These are phyloP conservation scores for Camellia japonica DNA, from an alignment of 148 eudicot genomes.

Conservation along the genomic window DNA sequence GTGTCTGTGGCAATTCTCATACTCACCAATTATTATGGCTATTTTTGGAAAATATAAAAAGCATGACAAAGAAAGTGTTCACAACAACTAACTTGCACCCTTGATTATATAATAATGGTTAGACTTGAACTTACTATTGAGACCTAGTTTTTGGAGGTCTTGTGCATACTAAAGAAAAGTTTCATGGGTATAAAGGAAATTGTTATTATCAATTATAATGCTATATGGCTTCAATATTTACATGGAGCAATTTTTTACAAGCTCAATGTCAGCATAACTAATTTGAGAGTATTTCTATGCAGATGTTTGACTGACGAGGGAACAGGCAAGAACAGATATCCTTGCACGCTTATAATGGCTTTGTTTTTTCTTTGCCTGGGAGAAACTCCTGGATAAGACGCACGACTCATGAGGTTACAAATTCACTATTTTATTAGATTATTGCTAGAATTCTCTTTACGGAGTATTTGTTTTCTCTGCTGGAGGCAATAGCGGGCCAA, in stretches of 20 bases:
- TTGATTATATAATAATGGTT: too few species aligned
- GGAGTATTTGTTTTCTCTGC: conserved; percentile 5
- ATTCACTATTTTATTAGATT: conserved; percentile 3
- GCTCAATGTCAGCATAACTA: conserved; percentile 2
- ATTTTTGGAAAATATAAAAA: too few species aligned
- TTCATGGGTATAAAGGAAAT: too few species aligned
- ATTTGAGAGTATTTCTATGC: conserved; percentile 20
- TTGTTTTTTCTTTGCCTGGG: conserved; percentile 3
- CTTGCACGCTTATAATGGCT: conserved; percentile 4
- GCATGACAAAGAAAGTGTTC: too few species aligned
- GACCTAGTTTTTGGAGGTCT: too few species aligned
- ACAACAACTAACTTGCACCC: too few species aligned
- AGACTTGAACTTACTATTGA: too few species aligned
- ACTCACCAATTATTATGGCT: too few species aligned
- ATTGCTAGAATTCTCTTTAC: background rate
- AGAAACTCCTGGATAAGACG: conserved; percentile 16
- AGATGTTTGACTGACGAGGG: conserved; percentile 41
- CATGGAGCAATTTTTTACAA: background rate
- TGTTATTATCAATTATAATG: too few species aligned
- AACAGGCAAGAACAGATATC: conserved; percentile 8
- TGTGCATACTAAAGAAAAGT: too few species aligned
- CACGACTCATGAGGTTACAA: background rate
- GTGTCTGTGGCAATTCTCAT: too few species aligned
- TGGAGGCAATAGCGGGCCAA: background rate
- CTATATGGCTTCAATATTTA: too few species aligned